Evolutionary conservation across 768 basidiomycete genomes (phyloP).

Genomic region (Astraeus odoratus): DNA sequence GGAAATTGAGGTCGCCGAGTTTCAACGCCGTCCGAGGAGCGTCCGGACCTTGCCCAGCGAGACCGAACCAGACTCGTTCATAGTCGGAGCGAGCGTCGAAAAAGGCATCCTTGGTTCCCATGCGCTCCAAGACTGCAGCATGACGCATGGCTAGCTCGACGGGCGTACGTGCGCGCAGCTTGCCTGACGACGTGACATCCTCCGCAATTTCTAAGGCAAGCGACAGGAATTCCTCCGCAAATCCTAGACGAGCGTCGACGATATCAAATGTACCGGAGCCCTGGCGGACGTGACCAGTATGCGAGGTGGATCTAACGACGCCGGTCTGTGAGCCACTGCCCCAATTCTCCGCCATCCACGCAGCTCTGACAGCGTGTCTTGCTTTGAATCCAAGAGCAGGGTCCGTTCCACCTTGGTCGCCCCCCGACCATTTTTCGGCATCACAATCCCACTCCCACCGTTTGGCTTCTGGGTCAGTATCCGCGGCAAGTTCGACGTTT

Average conservation of each 20-base stretch:
- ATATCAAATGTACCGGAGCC: slow-evolving; percentile 34
- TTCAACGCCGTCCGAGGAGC: slow-evolving; percentile 55
- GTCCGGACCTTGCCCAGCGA: slow-evolving; percentile 32
- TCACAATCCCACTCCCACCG: slow-evolving; percentile 67
- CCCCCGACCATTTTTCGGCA: slow-evolving; percentile 55
- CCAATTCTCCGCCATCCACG: slow-evolving; percentile 71
- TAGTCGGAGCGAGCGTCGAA: slow-evolving; percentile 51
- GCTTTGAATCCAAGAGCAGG: slow-evolving; percentile 55
- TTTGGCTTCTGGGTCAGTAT: slow-evolving; percentile 44
- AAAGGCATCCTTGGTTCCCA: slow-evolving; percentile 45
- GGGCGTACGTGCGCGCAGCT: slow-evolving; percentile 44
- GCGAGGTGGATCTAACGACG: slow-evolving; percentile 33
- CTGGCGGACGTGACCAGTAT: slow-evolving; percentile 24
- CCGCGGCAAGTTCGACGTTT: slow-evolving; percentile 38
- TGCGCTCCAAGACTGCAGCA: slow-evolving; percentile 52
- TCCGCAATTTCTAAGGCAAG: slow-evolving; percentile 43
- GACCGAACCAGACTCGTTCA: slow-evolving; percentile 48
- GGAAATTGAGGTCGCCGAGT: slow-evolving; percentile 58
- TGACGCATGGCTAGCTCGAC: slow-evolving; percentile 49
- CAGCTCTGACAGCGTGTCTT: slow-evolving; percentile 55
- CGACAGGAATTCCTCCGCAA: slow-evolving; percentile 47
- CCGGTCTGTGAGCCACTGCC: slow-evolving; percentile 37
- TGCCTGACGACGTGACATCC: slow-evolving; percentile 29
- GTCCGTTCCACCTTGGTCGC: slow-evolving; percentile 61
- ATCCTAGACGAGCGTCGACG: slow-evolving; percentile 49